A percentile compares a stretch with the other conserved stretches of the same genome.
Evolutionary conservation across 2,329 filamentous ascomycete species (phyloP).

Genomic region (Phyllosticta paracitricarpa): DNA sequence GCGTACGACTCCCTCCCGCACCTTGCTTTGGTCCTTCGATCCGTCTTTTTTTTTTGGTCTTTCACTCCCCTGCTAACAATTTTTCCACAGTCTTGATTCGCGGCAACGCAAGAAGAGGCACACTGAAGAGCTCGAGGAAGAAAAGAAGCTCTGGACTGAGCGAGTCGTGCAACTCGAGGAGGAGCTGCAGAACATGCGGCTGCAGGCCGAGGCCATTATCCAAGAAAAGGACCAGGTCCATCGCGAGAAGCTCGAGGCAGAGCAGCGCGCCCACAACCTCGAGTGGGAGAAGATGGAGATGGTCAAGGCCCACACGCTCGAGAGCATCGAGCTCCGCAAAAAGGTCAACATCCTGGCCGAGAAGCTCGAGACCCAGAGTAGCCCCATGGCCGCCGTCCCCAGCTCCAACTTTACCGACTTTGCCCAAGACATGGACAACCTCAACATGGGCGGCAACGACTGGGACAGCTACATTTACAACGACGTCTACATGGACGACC

Average conservation of each 20-base stretch:
- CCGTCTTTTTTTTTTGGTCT: slow-evolving; percentile 21
- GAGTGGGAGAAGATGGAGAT: slow-evolving; percentile 86
- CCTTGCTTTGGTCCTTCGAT: slow-evolving; percentile 34
- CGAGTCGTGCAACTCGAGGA: slow-evolving; percentile 72
- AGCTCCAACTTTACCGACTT: slow-evolving; percentile 58
- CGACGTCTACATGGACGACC: slow-evolving; percentile 53
- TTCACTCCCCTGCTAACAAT: slow-evolving; percentile 25
- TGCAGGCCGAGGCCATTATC: slow-evolving; percentile 44
- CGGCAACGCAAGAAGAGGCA: slow-evolving; percentile 97
- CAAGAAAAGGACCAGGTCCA: slow-evolving; percentile 55
- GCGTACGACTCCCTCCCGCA: slow-evolving; percentile 51
- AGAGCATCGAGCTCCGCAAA: slow-evolving; percentile 85
- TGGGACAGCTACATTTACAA: slow-evolving; percentile 80
- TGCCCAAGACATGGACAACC: slow-evolving; percentile 73
- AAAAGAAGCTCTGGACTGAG: slow-evolving; percentile 83
- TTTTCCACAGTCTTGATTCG: slow-evolving; percentile 66
- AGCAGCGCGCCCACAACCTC: slow-evolving; percentile 65
- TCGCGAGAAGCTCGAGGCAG: slow-evolving; percentile 63
- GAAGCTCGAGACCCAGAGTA: slow-evolving; percentile 53
- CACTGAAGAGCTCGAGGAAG: slow-evolving; percentile 90
- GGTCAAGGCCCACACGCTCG: slow-evolving; percentile 76
- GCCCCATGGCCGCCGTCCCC: slow-evolving; percentile 38
- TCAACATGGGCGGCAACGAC: slow-evolving; percentile 63
- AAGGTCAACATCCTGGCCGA: slow-evolving; percentile 76
- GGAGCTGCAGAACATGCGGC: slow-evolving; percentile 57